These are phyloP conservation scores for Daphne laureola DNA, from an alignment of 441 rosid genomes.

Conservation along the genomic window DNA sequence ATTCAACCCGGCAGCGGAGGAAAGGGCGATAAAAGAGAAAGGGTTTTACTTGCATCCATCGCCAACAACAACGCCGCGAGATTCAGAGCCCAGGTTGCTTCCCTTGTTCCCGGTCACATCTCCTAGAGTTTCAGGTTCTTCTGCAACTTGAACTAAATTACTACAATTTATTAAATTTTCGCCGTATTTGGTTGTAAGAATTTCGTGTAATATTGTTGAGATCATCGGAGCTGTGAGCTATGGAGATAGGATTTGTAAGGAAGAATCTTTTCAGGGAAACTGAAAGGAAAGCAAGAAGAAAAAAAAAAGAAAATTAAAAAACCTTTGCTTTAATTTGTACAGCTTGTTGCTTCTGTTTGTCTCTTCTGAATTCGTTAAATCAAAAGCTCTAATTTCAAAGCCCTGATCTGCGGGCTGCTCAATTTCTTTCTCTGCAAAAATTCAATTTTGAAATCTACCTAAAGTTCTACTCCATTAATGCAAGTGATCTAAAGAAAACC, in stretches of 20 bases:
- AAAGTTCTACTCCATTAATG: too few relatives aligned
- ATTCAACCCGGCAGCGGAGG: conserved; percentile 45
- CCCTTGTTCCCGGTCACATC: conserved; percentile 90
- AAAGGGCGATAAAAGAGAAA: conserved; percentile 73
- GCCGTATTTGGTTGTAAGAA: conserved; percentile 21
- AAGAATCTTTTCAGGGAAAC: conserved; percentile 27
- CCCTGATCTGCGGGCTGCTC: too few relatives aligned
- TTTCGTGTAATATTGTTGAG: conserved; percentile 26
- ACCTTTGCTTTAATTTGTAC: conserved; percentile 34
- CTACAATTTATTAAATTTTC: conserved; percentile 2
- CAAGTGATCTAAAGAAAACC: too few relatives aligned
- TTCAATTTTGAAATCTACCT: too few relatives aligned
- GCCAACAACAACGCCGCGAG: conserved; percentile 67
- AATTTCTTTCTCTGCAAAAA: too few relatives aligned
- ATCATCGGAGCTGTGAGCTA: conserved; percentile 20
- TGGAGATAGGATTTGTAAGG: conserved; percentile 32
- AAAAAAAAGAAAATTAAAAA: neutral
- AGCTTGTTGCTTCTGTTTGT: conserved; percentile 9
- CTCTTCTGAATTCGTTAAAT: neutral
- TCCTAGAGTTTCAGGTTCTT: conserved; percentile 65
- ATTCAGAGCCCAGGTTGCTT: conserved; percentile 61
- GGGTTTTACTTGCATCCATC: conserved; percentile 91
- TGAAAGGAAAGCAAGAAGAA: too few relatives aligned
- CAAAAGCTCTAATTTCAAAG: too few relatives aligned
- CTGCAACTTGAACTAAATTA: conserved; percentile 27